Conservation (phyloP, 495 filamentous ascomycete genomes). For the Aspergillus leporis region DNA sequence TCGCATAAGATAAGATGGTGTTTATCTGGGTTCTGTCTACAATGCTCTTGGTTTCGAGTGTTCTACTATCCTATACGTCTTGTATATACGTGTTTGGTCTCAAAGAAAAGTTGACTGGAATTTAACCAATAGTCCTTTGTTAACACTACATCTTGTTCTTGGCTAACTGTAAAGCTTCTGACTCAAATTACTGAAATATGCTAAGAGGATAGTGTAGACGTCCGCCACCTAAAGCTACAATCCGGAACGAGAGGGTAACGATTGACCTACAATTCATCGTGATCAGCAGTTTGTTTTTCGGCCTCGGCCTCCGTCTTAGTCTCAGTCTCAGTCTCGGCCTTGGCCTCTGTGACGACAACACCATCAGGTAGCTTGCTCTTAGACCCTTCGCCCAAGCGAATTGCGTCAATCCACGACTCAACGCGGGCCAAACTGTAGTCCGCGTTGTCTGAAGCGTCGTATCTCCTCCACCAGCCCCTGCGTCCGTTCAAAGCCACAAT, state of each 20-base stretch:
- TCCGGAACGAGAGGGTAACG: neutral
- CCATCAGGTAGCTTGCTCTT: constrained; percentile 81
- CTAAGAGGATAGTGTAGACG: neutral
- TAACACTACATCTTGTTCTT: neutral
- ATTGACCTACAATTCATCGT: constrained; percentile 37
- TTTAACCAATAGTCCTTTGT: neutral
- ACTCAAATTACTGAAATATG: constrained; percentile 1
- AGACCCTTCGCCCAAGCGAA: constrained; percentile 78
- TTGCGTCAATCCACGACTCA: constrained; percentile 84
- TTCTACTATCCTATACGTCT: constrained; percentile 17
- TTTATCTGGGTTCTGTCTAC: neutral
- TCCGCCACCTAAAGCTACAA: neutral
- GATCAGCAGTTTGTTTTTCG: constrained; percentile 38
- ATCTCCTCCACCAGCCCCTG: constrained; percentile 81
- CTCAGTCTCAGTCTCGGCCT: constrained; percentile 14
- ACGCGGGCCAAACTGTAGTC: constrained; percentile 60
- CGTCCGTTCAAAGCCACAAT: constrained; percentile 82
- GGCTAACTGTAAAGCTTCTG: constrained; percentile 4
- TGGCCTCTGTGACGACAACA: constrained; percentile 50
- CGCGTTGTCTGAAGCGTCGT: constrained; percentile 50
- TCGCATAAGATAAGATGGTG: constrained; percentile 17
- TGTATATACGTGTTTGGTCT: constrained; percentile 3
- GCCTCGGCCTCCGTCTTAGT: constrained; percentile 27
- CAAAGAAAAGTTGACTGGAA: constrained; percentile 1
- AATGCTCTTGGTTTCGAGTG: constrained; percentile 7